Conservation (phyloP, 1,284 basidiomycete species). For the Ustilago cynodontis region DNA sequence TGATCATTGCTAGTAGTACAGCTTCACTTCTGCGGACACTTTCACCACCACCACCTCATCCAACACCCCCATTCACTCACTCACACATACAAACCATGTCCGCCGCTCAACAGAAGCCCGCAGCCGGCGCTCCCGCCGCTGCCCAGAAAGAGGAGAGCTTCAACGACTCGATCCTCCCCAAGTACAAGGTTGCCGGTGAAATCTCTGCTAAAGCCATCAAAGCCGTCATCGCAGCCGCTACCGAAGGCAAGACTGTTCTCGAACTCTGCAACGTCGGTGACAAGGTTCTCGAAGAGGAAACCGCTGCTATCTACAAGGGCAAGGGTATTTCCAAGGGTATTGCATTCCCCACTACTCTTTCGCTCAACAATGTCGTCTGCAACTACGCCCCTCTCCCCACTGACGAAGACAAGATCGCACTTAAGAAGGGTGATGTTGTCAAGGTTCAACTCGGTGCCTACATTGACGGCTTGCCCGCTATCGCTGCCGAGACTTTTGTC, state of each 20-base stretch:
- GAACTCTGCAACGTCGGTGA: slow-evolving; percentile 93
- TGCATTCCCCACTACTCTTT: slow-evolving; percentile 92
- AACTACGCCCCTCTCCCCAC: slow-evolving; percentile 75
- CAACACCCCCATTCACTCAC: background rate
- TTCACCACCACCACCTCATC: background rate
- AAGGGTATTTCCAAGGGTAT: slow-evolving; percentile 84
- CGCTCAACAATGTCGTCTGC: slow-evolving; percentile 81
- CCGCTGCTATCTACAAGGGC: slow-evolving; percentile 84
- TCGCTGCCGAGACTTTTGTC: slow-evolving; percentile 82
- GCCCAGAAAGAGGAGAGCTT: slow-evolving; percentile 56
- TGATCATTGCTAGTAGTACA: background rate
- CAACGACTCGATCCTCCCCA: slow-evolving; percentile 65
- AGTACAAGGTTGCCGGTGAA: slow-evolving; percentile 85
- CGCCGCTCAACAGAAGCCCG: slow-evolving; percentile 19
- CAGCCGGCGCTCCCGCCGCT: slow-evolving; percentile 22
- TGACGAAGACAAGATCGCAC: slow-evolving; percentile 74
- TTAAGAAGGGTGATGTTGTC: slow-evolving; percentile 91
- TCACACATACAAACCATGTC: slow-evolving; percentile 28
- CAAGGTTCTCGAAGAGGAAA: slow-evolving; percentile 87
- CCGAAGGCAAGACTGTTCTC: slow-evolving; percentile 85
- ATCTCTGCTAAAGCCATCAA: slow-evolving; percentile 88
- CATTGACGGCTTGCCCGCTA: slow-evolving; percentile 89
- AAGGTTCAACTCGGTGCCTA: slow-evolving; percentile 96
- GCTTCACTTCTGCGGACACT: background rate
- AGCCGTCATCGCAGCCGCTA: slow-evolving; percentile 72